phyloP scores from a whole-genome alignment of 2,329 filamentous ascomycete genomes.

The Beauveria caledonica region DNA sequence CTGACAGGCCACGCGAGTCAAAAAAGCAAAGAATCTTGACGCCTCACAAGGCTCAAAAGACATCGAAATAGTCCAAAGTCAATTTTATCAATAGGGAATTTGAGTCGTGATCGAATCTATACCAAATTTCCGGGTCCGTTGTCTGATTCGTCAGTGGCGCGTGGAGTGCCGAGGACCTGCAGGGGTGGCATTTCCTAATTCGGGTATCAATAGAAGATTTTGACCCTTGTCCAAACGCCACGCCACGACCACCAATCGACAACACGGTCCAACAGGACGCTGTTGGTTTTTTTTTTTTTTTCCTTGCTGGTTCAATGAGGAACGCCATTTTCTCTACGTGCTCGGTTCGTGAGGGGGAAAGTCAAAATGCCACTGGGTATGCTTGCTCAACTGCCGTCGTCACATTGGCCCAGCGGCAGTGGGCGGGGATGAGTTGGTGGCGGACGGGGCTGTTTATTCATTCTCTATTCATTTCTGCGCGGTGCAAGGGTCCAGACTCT shows the following conservation, averaged over 20 bases:
- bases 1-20: no score
- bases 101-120: no score
- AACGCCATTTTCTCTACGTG: no score
- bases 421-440: not conserved
- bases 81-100: no score
- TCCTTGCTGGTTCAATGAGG: no score
- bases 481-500: not conserved
- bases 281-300: not conserved
- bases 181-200: conserved; percentile 9
- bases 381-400: not conserved
- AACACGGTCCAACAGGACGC: not conserved
- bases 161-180: not conserved
- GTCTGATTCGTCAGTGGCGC: not conserved
- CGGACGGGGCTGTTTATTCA: not conserved
- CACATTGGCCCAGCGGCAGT: not conserved
- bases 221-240: not conserved
- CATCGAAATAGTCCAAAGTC: no score
- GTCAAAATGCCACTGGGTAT: not conserved
- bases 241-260: not conserved
- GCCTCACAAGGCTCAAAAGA: no score
- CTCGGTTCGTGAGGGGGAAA: no score
- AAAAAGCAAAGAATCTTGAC: no score
- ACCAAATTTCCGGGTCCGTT: not conserved
- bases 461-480: not conserved
- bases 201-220: conserved; percentile 11